Evolutionary conservation across 2,329 filamentous ascomycete genomes (phyloP), one percentile per base, ranked within the genome.

Genomic region (Hirsutella rhossiliensis): DNA sequence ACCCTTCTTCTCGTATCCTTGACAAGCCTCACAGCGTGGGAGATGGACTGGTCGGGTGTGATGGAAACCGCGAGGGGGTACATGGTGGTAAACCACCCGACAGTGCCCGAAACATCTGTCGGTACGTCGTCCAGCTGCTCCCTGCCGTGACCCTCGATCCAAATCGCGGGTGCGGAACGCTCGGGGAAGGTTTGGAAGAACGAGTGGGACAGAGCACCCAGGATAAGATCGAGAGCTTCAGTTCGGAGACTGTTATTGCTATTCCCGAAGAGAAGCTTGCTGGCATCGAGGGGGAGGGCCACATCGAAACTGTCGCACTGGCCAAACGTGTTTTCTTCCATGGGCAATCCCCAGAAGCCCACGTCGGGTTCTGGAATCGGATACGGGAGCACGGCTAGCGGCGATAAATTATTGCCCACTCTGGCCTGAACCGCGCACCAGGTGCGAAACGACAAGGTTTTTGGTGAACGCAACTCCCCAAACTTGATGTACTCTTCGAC

Each of bases 11-110:
- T 58, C 27, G 56, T 42, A 43, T 68, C 63, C 46, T 68, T 66
- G 20, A 59, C 54, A 29, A 47, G 48, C 5, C 50, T 45, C 19
- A 56, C 19, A 40, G 44, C 45, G 17, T 52, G 43, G 4, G 46
- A 11, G 6, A 48, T n/a, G 7, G 43, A 19, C 29, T 31, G 34
- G 9, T 43, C 34, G 4, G 32, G 18, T 0, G 27, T 48, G 27
- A 55, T 40, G 18, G 47, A 28, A 2, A 58, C 15, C 0, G 50
- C 52, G 0, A 66, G 36, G 0, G 67, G 67, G 15, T 53, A 59
- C 12, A 70, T 54, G 0, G 64, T 65, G 1, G 68, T 69, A 44
- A 71, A 71, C 67, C 67, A 71, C 5, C 68, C 68, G 0, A 71
- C 62, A 0, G 64, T 69, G 1, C 55, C 47, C 0, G 66, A 63